phyloP scores from a whole-genome alignment of 352 stramenopile species.

The Thraustochytrium striatum region DNA sequence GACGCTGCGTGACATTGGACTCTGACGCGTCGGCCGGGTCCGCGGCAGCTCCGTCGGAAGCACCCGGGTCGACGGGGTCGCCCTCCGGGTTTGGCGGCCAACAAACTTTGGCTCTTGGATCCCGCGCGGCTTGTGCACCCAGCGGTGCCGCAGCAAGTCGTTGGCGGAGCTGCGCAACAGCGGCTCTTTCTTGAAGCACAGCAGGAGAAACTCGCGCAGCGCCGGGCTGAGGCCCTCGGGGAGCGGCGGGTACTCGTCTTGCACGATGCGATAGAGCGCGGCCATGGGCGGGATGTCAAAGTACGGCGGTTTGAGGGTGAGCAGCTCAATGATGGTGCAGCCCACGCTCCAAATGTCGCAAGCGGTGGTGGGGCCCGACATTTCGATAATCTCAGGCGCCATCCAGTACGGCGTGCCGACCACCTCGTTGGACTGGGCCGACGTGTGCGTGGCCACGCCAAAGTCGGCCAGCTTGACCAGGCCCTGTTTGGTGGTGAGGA shows the following conservation, averaged over 20 bases:
- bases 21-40: neutral
- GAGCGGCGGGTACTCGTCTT: constrained; percentile 48
- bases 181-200: constrained; percentile 51
- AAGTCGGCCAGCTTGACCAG: constrained; percentile 87
- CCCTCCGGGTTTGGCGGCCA: neutral
- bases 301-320: constrained; percentile 54
- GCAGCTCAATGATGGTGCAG: constrained; percentile 80
- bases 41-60: neutral
- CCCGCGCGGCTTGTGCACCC: constrained; percentile 44
- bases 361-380: constrained; percentile 79
- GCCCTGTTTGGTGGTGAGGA: constrained; percentile 81
- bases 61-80: neutral
- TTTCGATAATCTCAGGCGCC: constrained; percentile 91
- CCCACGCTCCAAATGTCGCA: constrained; percentile 87
- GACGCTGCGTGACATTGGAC: too few species aligned
- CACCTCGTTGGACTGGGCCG: constrained; percentile 66
- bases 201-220: constrained; percentile 43
- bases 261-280: constrained; percentile 51
- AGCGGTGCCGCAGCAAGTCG: constrained; percentile 34
- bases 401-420: constrained; percentile 92
- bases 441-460: constrained; percentile 67
- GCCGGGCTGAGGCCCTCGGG: constrained; percentile 37
- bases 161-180: constrained; percentile 43
- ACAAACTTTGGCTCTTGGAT: constrained; percentile 21
- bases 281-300: constrained; percentile 52